Base-by-base conservation (phyloP, 2,329 filamentous ascomycete genomes). In the Aspergillus quadricinctus region DNA sequence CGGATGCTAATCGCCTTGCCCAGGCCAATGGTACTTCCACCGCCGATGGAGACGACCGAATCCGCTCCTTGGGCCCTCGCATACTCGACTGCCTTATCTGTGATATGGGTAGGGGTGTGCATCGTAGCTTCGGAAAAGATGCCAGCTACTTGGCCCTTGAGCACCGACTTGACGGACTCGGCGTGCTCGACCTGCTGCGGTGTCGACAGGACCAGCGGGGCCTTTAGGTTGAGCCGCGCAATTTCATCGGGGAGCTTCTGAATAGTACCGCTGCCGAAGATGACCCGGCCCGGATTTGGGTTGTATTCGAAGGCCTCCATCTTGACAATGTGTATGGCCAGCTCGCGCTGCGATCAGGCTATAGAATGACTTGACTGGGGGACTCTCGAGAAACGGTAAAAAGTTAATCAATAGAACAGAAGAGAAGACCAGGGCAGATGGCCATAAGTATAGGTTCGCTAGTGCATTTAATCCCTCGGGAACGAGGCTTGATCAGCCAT, bases 21-120 rank as follows among this genome's bases (percentile, higher is more conserved):
- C n/a, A 88, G 71, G 0, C 85, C 84, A 52, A 83, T 83, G 0
- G 84, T 85, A 53, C 82, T 85, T 28, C 83, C 83, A 51, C 84
- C 84, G 4, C 85, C 85, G 57, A 88, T 81, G 43, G 82, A 85
- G 48, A 87, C 74, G 41, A 87, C 70, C 27, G 77, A 78, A 66
- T 87, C 84, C 4, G 81, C 81, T 3, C 69, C 70, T 17, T 75
- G 68, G 0, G 72, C 68, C 54, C 73, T 72, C 0, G 78, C 73
- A 54, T 79, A 78, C 2, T 73, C 70, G n/a, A 85, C 62, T 0
- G 84, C 84, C 63, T 79, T 77, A 21, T 85, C 79, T 2, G 84
- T 86, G 54, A 86, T 71, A 57, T 81, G 66, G 4, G 75, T 78
- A 1, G 83, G 85, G 0, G 84, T 87, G 71, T 87, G 84, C 83